These are phyloP conservation scores for Neopestalotiopsis sp. DNA, from an alignment of 2,329 filamentous ascomycete genomes.

Conservation along the genomic window DNA sequence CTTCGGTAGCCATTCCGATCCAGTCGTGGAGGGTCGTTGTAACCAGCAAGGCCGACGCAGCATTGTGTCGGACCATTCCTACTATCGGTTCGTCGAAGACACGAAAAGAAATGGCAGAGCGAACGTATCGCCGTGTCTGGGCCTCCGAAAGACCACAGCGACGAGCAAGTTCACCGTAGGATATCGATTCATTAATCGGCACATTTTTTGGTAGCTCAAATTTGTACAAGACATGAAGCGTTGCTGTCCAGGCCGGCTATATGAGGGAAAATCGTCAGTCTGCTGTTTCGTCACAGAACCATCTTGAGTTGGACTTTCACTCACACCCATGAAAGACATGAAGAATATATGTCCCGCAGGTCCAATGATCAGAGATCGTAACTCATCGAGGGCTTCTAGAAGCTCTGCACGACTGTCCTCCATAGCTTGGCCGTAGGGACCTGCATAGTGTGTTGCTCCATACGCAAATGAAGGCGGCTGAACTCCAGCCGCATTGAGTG, in stretches of 20 bases:
- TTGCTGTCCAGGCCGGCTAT: conserved; percentile 23
- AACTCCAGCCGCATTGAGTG: conserved; percentile 15
- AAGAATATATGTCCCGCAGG: conserved; percentile 24
- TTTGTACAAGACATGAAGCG: conserved; percentile 23
- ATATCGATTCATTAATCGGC: conserved; percentile 19
- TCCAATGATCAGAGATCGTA: conserved; percentile 21
- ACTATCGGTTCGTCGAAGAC: conserved; percentile 16
- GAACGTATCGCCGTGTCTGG: conserved; percentile 16
- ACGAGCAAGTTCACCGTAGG: conserved; percentile 19
- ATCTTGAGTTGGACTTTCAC: neutral
- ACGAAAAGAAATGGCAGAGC: conserved; percentile 21
- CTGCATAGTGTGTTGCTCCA: conserved; percentile 12
- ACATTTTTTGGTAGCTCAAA: conserved; percentile 24
- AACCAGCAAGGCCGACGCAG: conserved; percentile 14
- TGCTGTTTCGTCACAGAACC: neutral
- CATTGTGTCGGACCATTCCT: conserved; percentile 19
- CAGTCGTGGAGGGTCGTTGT: conserved; percentile 24
- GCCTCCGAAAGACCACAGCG: conserved; percentile 21
- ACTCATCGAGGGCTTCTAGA: conserved; percentile 21
- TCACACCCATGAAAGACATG: conserved; percentile 24
- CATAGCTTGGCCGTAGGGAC: conserved; percentile 14
- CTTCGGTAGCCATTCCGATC: conserved; percentile 23
- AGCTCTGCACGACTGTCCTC: conserved; percentile 21
- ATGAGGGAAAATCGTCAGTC: neutral
- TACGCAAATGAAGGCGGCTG: conserved; percentile 19